phyloP scores from a whole-genome alignment of 202 grass and related monocot species.

The Setaria italica region DNA sequence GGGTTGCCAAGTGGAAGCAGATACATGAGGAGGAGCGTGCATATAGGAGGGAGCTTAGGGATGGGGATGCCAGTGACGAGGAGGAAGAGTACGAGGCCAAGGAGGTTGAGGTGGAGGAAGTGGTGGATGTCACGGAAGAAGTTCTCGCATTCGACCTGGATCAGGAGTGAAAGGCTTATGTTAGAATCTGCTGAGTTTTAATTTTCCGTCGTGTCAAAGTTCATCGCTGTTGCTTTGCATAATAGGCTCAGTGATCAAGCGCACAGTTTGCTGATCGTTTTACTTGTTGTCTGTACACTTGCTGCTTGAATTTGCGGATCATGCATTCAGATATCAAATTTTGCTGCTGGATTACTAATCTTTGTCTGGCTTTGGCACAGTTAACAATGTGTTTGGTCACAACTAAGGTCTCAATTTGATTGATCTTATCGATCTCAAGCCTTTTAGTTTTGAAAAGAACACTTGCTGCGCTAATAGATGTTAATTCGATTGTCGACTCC shows the following conservation, averaged over 20 bases:
- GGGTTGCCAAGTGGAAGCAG: slow-evolving; percentile 78
- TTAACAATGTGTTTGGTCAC: slow-evolving; percentile 30
- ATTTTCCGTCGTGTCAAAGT: slow-evolving; percentile 4
- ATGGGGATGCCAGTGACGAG: slow-evolving; percentile 73
- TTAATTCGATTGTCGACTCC: too few relatives aligned
- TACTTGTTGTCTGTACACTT: slow-evolving; percentile 32
- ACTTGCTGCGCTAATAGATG: not conserved
- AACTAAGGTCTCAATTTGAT: not conserved
- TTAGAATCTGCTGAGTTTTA: slow-evolving; percentile 30
- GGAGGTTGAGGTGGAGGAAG: slow-evolving; percentile 83
- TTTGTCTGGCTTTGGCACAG: not conserved
- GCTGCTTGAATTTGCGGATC: not conserved
- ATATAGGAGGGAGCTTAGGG: slow-evolving; percentile 60
- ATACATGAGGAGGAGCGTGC: slow-evolving; percentile 68
- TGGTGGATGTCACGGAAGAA: slow-evolving; percentile 66
- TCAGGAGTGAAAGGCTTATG: slow-evolving; percentile 48
- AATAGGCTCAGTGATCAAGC: slow-evolving; percentile 40
- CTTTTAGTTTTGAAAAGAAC: not conserved
- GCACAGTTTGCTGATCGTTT: slow-evolving; percentile 39
- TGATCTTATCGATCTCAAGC: not conserved
- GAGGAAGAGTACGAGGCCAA: slow-evolving; percentile 88
- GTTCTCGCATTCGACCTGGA: slow-evolving; percentile 61
- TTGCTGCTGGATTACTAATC: slow-evolving; percentile 43
- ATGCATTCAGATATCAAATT: slow-evolving; percentile 36
- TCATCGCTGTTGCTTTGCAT: not conserved